Evolutionary conservation across 2,329 filamentous ascomycete species (phyloP), one percentile per base, ranked within the genome.

Genomic region (Ophiognomonia clavigignenti-juglandacearum): DNA sequence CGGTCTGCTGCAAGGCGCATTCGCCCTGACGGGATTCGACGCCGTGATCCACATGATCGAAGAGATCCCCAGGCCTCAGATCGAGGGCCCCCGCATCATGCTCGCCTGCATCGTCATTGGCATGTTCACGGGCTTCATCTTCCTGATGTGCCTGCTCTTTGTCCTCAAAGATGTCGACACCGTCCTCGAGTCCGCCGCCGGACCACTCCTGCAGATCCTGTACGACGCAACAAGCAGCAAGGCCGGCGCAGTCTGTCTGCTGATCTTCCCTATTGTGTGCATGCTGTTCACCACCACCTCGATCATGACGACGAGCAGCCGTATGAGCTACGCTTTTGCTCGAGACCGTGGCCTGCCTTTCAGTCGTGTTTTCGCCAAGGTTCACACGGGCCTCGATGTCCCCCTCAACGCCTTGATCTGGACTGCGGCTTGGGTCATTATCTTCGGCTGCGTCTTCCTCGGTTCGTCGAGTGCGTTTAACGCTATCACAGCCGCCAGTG

Each of bases 381-480:
- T 88, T 1, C 80, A 88, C 57, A 69, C 74, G 0, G 70, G 61
- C 13, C 72, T 87, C 0, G 75, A 77, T 1, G 75, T 86, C 2
- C 85, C 85, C 0, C 64, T 89, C 13, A 86, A 88, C 56, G 75
- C 83, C 0, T 66, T 88, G 2, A 68, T 80, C 11, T 70, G 86
- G 42, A 82, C 80, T 3, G 71, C 77, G 0, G 65, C 64, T 4
- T 71, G 84, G 38, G 80, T 86, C 2, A 72, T 86, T 47, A 69
- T 87, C 11, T 85, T 88, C 47, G 85, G 85, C 0, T 73, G 78
- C 48, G 82, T 88, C 52, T 85, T 86, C 61, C 71, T 89, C 3
- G 85, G 83, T 0, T 86, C 82, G 2, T 70, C 65, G 40, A 78
- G 75, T 50, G 84, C 85, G 0, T 87, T 88, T 64, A 86, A 84